Evolutionary conservation across 2,329 filamentous ascomycete genomes (phyloP), one percentile per base, ranked within the genome.

Genomic region (Beauveria varroae): DNA sequence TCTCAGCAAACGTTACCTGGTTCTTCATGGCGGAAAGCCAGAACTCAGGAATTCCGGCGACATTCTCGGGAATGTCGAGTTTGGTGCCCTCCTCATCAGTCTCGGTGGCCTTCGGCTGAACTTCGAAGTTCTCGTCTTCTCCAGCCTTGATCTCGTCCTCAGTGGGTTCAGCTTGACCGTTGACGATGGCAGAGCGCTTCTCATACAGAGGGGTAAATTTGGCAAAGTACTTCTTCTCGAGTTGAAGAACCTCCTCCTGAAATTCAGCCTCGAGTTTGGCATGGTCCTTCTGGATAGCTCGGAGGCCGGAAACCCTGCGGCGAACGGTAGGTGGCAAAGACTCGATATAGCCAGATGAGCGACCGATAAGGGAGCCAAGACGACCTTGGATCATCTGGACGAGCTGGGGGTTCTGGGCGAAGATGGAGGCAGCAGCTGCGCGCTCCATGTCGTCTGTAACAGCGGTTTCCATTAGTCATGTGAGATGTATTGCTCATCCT

Each of bases 21-120:
- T 99, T 99, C 85, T 99, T 99, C 93, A 99, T 98, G 69, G 96
- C 93, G 64, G 93, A 97, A 56, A 99, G 84, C 95, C 95, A 99
- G 84, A 99, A 99, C 79, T 99, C 95, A 65, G 95, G 95, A 65
- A 99, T 97, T 76, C 95, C 95, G 70, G 86, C 82, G 66, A 88
- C 74, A 43, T 76, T 67, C 68, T 83, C 79, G 60, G 78, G 74
- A 67, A 84, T 80, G 66, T 86, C 81, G 57, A 81, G 77, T 65
- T 86, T 79, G 71, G 82, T 78, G 24, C 80, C 79, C 54, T 83
- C 79, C 62, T 84, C 80, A 20, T 87, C 83, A 20, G 85, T 86
- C 54, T 91, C 87, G 47, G 89, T 87, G 5, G 88, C 81, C 51
- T 87, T 81, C 70, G 85, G 83, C 79, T 96, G 83, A 24, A 86